Conservation (phyloP, 805 yeast genomes). For the Priceomyces haplophilus region DNA sequence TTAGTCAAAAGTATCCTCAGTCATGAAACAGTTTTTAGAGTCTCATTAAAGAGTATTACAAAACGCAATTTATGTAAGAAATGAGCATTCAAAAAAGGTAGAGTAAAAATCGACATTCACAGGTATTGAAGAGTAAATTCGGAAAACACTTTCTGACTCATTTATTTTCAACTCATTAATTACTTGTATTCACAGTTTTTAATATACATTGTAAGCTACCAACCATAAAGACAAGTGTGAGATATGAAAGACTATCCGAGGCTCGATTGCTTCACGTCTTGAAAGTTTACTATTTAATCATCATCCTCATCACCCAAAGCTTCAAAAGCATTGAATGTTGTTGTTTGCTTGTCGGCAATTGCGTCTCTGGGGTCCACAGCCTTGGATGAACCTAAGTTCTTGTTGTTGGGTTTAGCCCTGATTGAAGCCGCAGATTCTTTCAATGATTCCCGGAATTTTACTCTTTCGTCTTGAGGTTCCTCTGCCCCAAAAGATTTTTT, state of each 20-base stretch:
- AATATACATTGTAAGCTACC: constrained; percentile 6
- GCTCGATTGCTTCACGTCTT: not conserved
- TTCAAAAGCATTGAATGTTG: constrained; percentile 75
- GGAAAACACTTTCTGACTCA: not conserved
- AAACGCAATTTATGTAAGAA: no score
- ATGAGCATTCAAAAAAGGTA: no score
- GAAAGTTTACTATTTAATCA: not conserved
- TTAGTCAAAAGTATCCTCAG: not conserved
- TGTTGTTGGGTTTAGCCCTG: constrained; percentile 67
- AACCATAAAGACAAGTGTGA: not conserved
- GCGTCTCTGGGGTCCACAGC: constrained; percentile 73
- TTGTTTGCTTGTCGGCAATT: constrained; percentile 62
- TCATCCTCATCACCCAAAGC: constrained; percentile 57
- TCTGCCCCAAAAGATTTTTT: constrained; percentile 50
- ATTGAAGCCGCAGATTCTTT: constrained; percentile 35
- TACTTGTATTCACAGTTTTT: constrained; percentile 2
- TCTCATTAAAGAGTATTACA: no score
- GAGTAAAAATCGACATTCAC: no score
- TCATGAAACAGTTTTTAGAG: no score
- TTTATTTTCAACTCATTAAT: constrained; percentile 1
- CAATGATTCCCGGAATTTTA: constrained; percentile 42
- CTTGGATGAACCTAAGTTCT: constrained; percentile 70
- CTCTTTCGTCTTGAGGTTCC: constrained; percentile 46
- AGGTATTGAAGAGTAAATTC: no score
- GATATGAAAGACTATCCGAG: not conserved